Conservation (phyloP, 2,329 filamentous ascomycete genomes). For the Nothomitra cinnamomea region DNA sequence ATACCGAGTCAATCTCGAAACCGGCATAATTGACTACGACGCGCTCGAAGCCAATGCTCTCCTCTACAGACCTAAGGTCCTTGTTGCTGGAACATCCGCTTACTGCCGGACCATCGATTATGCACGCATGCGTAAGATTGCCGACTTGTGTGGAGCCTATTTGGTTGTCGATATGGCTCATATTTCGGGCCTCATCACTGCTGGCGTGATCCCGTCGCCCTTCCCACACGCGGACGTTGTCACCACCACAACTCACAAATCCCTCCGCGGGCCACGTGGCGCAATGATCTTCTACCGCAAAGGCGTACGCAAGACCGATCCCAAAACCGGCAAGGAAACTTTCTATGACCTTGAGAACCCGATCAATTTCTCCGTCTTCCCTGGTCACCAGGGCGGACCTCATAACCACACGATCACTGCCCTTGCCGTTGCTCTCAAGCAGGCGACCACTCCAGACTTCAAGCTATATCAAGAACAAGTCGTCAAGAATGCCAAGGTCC, state of each 20-base stretch:
- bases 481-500: slow-evolving; percentile 78
- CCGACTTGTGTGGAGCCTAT: slow-evolving; percentile 85
- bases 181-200: slow-evolving; percentile 89
- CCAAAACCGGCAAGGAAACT: slow-evolving; percentile 79
- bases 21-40: slow-evolving; percentile 95
- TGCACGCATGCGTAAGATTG: slow-evolving; percentile 86
- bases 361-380: slow-evolving; percentile 99
- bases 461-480: slow-evolving; percentile 88
- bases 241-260: slow-evolving; percentile 98
- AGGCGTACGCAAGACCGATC: slow-evolving; percentile 75
- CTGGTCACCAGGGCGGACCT: slow-evolving; percentile 92
- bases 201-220: slow-evolving; percentile 81
- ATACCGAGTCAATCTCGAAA: slow-evolving; percentile 77
- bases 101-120: slow-evolving; percentile 99
- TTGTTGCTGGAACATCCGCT: slow-evolving; percentile 90
- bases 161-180: slow-evolving; percentile 97
- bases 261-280: slow-evolving; percentile 86
- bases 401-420: slow-evolving; percentile 99
- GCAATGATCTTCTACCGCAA: slow-evolving; percentile 99
- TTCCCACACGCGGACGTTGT: slow-evolving; percentile 91
- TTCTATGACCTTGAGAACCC: slow-evolving; percentile 87
- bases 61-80: slow-evolving; percentile 88
- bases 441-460: slow-evolving; percentile 82
- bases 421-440: slow-evolving; percentile 83
- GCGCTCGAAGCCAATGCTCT: slow-evolving; percentile 75